These are phyloP conservation scores for Eimeria tenella DNA, from an alignment of 169 alveolate species.

Conservation along the genomic window DNA sequence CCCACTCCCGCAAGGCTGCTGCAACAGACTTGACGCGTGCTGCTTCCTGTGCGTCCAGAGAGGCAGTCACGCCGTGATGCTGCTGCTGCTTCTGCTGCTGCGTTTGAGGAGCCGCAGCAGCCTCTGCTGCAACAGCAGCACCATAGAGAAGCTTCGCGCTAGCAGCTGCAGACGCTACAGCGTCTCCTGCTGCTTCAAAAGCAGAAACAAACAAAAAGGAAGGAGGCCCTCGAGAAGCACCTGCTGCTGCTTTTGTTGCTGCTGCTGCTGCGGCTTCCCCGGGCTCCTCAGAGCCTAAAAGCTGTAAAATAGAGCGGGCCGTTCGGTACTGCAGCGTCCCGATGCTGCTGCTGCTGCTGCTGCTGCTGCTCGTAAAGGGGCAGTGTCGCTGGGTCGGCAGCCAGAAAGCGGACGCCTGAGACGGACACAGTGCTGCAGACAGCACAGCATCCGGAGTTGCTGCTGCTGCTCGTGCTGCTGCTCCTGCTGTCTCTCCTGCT, in stretches of 20 bases:
- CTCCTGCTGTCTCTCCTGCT: slow-evolving; percentile 15
- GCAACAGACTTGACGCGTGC: slow-evolving; percentile 30
- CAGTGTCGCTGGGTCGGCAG: not conserved
- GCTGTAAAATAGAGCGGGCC: slow-evolving; percentile 38
- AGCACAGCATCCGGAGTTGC: not conserved
- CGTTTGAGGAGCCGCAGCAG: slow-evolving; percentile 20
- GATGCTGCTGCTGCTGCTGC: slow-evolving; percentile 48
- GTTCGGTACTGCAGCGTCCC: slow-evolving; percentile 9
- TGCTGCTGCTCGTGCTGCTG: slow-evolving; percentile 32
- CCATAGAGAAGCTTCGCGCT: slow-evolving; percentile 54
- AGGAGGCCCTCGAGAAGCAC: slow-evolving; percentile 35
- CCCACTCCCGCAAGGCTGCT: slow-evolving; percentile 11
- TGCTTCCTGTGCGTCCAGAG: not conserved
- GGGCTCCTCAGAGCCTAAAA: slow-evolving; percentile 40
- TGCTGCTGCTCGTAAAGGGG: slow-evolving; percentile 21
- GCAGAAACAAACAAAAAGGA: slow-evolving; percentile 67
- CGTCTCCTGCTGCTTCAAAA: slow-evolving; percentile 63
- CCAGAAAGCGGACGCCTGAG: slow-evolving; percentile 51
- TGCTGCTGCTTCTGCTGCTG: slow-evolving; percentile 56
- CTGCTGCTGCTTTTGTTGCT: slow-evolving; percentile 66
- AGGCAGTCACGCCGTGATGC: slow-evolving; percentile 17
- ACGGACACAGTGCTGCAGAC: not conserved
- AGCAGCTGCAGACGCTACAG: slow-evolving; percentile 63
- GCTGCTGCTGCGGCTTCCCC: slow-evolving; percentile 9
- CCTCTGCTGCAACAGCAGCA: slow-evolving; percentile 49